These are phyloP conservation scores for Sclerotinia spermophila DNA, from an alignment of 2,329 filamentous ascomycete species.

Conservation along the genomic window DNA sequence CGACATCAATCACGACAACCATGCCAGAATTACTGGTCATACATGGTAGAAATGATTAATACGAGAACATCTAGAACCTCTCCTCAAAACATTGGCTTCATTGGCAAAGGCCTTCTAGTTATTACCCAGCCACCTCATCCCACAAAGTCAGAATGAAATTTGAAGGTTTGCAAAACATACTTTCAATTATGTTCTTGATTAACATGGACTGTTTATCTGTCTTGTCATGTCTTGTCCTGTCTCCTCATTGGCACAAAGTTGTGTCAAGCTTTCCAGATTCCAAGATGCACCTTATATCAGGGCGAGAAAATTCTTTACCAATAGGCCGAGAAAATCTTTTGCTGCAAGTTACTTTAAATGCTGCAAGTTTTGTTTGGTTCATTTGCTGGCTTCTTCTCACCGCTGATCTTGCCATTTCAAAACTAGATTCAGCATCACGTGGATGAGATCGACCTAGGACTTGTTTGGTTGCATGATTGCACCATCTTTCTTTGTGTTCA, in stretches of 20 bases:
- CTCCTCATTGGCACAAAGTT: slow-evolving; percentile 6
- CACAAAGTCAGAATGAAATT: background rate
- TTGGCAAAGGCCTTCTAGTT: background rate
- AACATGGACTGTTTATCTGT: background rate
- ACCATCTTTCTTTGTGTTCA: background rate
- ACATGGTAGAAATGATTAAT: background rate
- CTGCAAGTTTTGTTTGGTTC: slow-evolving; percentile 1
- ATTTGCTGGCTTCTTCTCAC: background rate
- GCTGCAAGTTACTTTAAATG: slow-evolving; percentile 12
- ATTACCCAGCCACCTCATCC: background rate
- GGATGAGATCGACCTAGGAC: background rate
- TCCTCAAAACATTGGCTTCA: background rate
- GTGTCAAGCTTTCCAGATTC: background rate
- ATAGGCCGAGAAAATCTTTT: background rate
- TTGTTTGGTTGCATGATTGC: background rate
- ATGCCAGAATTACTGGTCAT: background rate
- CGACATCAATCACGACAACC: background rate
- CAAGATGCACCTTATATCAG: background rate
- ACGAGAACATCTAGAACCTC: background rate
- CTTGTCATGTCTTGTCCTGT: background rate
- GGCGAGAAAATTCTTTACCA: background rate
- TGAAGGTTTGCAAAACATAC: background rate
- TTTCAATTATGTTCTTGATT: background rate
- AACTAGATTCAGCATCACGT: background rate
- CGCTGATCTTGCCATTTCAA: slow-evolving; percentile 8